These are phyloP conservation scores for Holtermanniella nyarrowii DNA, from an alignment of 768 basidiomycete genomes.

Conservation along the genomic window DNA sequence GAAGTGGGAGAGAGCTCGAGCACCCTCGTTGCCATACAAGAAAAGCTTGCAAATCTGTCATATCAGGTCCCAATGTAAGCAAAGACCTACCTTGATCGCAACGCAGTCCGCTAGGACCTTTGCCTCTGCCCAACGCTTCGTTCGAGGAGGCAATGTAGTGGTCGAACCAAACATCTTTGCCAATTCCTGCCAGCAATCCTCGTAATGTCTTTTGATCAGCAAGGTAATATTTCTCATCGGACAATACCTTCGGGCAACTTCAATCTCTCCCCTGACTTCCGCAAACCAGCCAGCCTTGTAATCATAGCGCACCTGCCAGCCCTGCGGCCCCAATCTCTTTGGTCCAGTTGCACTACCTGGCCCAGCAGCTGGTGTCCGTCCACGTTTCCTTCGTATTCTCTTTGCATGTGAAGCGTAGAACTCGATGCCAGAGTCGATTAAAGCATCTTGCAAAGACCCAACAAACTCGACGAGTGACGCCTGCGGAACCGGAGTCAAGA, in stretches of 20 bases:
- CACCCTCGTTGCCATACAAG: constrained; percentile 78
- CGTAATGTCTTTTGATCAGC: constrained; percentile 65
- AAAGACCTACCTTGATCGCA: constrained; percentile 61
- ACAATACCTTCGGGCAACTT: constrained; percentile 82
- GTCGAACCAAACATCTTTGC: constrained; percentile 82
- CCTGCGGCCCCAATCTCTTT: constrained; percentile 65
- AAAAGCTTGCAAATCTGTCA: constrained; percentile 85
- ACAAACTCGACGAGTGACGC: constrained; percentile 82
- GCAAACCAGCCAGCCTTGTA: constrained; percentile 97
- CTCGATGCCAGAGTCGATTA: constrained; percentile 80
- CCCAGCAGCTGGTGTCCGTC: constrained; percentile 50
- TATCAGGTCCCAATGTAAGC: not conserved
- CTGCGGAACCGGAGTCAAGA: constrained; percentile 81
- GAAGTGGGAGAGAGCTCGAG: constrained; percentile 69
- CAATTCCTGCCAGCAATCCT: constrained; percentile 77
- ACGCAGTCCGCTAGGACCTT: constrained; percentile 93
- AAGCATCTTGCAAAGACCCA: constrained; percentile 60
- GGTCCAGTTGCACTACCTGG: constrained; percentile 31
- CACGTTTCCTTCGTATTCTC: constrained; percentile 79
- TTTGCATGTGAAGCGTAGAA: constrained; percentile 91
- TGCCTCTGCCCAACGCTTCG: constrained; percentile 96
- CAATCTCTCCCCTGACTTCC: constrained; percentile 84
- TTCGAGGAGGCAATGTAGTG: constrained; percentile 74
- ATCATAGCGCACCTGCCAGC: constrained; percentile 94
- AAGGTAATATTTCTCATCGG: not conserved